Evolutionary conservation across 208 protist species (phyloP), one percentile per base, ranked within the genome.

Genomic region (Crithidia thermophila): DNA sequence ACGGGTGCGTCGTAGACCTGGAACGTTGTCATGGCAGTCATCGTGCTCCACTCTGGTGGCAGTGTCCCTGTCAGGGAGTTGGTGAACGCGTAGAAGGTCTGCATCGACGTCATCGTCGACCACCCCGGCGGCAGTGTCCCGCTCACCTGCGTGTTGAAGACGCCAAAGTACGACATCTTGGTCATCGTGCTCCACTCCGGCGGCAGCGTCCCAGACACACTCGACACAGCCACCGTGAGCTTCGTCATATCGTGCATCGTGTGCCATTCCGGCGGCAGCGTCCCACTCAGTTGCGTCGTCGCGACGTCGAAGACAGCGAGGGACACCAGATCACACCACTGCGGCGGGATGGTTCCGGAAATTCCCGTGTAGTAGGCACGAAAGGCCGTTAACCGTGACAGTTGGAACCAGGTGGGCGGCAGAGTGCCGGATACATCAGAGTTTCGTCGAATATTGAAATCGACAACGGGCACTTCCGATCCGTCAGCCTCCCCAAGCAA

Each of bases 151-250:
- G 66, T 57, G 20, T 20, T 9, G 13, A 6, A 37, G 39, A 62
- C 51, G 31, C 21, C 16, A 33, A 57, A 27, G 31, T 21, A 2
- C 14, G 4, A 4, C 51, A 57, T 37, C 18, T 8, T 16, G 13
- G 27, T 13, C 50, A 68, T 58, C 20, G 37, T 1, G 6, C n/a
- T 18, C 62, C 62, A 68, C 62, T 39, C 33, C 18, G 23, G n/a
- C 3, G 40, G 18, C 40, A 46, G 40, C 16, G 5, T 6, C 18
- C 40, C 40, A 9, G 40, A 46, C 40, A 46, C 40, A n/a, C 8
- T 9, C 40, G 40, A 46, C 16, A 46, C 16, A n/a, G 13, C 40
- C 9, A 46, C 6, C 40, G 18, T 21, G 16, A 46, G 16, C 40
- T 28, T 3, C 47, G 16, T n/a, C n/a, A n/a, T n/a, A n/a, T n/a